Percentiles rank a stretch among this genome's conserved stretches.
Evolutionary conservation across 352 stramenopile species (phyloP).

Genomic region (Phytophthora rubi): DNA sequence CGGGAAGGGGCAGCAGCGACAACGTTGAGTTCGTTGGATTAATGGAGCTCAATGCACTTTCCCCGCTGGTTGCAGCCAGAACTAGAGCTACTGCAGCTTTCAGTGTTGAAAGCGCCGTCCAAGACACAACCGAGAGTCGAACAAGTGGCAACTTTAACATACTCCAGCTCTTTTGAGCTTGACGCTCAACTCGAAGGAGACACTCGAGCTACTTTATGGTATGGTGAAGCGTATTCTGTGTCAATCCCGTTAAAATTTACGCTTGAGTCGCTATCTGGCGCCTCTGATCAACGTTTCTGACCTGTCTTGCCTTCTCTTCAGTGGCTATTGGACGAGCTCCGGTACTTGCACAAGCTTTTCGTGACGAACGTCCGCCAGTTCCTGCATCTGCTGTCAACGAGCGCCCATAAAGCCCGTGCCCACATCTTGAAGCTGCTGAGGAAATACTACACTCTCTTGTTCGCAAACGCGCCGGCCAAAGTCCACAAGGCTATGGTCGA

Average conservation of each 20-base stretch:
- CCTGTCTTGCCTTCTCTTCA: conserved; percentile 12
- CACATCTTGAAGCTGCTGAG: conserved; percentile 22
- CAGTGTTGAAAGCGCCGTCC: conserved; percentile 18
- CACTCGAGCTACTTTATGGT: conserved; percentile 30
- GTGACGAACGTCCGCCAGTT: conserved; percentile 28
- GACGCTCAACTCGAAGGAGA: conserved; percentile 5
- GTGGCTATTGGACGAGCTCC: conserved; percentile 31
- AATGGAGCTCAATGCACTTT: neutral
- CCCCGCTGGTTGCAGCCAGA: neutral
- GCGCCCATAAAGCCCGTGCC: conserved; percentile 3
- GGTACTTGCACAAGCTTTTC: conserved; percentile 26
- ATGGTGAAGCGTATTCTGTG: neutral
- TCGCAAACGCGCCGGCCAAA: conserved; percentile 17
- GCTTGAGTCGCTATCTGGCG: too few relatives aligned
- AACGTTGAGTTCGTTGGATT: neutral
- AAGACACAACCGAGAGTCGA: conserved; percentile 1
- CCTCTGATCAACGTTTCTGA: neutral
- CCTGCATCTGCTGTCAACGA: conserved; percentile 24
- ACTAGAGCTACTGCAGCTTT: neutral
- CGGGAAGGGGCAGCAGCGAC: conserved; percentile 22
- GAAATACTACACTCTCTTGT: conserved; percentile 24
- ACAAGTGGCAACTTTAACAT: neutral
- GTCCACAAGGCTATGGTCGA: conserved; percentile 32
- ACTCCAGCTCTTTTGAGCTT: conserved; percentile 12
- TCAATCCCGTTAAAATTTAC: neutral